Conservation (phyloP, 371 early-diverging fungal species). For the Mycotypha africana region DNA sequence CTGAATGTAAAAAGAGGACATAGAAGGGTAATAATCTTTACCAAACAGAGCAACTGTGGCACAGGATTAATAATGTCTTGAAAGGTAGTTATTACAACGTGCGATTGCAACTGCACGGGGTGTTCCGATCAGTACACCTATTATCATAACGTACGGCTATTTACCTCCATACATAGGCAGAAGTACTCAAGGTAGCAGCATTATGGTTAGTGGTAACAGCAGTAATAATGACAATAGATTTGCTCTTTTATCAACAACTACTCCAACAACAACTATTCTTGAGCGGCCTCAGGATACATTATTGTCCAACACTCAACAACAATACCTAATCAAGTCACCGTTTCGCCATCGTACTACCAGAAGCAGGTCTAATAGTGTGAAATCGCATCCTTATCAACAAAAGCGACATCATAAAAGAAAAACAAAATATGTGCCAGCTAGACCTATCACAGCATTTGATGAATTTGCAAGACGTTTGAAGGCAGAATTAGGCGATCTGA, state of each 20-base stretch:
- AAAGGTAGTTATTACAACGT: constrained; percentile 29
- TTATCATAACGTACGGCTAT: constrained; percentile 14
- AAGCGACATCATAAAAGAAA: constrained; percentile 1
- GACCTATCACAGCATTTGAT: constrained; percentile 14
- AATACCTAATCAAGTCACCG: too few species aligned
- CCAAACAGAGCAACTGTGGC: background rate
- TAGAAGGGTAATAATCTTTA: constrained; percentile 32
- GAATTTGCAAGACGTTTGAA: constrained; percentile 8
- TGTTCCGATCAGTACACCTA: constrained; percentile 18
- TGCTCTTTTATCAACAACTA: background rate
- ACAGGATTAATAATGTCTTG: too few species aligned
- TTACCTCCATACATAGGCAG: too few species aligned
- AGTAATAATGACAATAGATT: background rate
- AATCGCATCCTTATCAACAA: background rate
- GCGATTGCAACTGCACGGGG: constrained; percentile 35
- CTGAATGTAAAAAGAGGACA: constrained; percentile 46
- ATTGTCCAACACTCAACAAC: background rate
- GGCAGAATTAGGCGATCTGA: background rate
- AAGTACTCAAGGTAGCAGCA: too few species aligned
- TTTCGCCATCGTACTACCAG: too few species aligned
- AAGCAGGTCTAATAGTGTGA: background rate
- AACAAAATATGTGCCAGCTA: constrained; percentile 10
- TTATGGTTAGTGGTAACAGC: background rate
- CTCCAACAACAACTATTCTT: background rate
- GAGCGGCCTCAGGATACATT: too few species aligned